Base-by-base conservation (phyloP, 805 yeast genomes). In the Nakazawaea sp. region DNA sequence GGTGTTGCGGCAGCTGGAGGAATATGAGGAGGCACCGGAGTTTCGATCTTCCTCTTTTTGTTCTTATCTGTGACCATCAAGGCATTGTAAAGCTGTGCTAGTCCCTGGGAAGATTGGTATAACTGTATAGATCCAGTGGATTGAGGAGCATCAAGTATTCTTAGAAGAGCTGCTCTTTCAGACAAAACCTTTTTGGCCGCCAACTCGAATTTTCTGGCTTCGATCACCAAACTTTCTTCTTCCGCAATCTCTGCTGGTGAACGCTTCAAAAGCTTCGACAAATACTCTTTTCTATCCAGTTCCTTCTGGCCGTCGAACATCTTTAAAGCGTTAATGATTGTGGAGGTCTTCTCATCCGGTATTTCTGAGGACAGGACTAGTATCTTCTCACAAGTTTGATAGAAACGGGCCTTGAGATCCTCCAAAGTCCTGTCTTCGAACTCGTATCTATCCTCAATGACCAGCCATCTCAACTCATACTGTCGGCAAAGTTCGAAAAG, bases 161-260 rank as follows among this genome's bases (percentile, higher is more conserved):
- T 77, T 31, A 92, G 62, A 25, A 92, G 58, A 34, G 83, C 79
- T 2, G 86, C 80, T 46, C 98, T 70, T 55, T 92, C 98, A 33
- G 69, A 62, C 36, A 88, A 68, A 68, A 90, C 83, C 56, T 85
- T 83, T 62, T 87, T 89, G 0, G 97, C 95, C 2, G 95, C 85
- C 40, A 87, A 73, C 53, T 92, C 97, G 44, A 92, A 85, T 45
- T 90, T 79, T 33, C 95, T 74, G 2, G 97, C 94, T 55, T 92
- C 98, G 21, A 90, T 79, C 9, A 92, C 85, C 34, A 92, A 65
- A 0, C 95, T 87, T 56, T 92, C 97, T 54, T 92, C 99, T 61
- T 92, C 98, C 0, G 97, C 97, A 31, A 92, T 85, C 55, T 92
- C 98, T 0, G 97, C 95, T 1, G 98, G 97, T 2, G 90, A 78